Evolutionary conservation across 75 land plant species (phyloP), one percentile per base, ranked within the genome.

Genomic region (Pinus taeda): DNA sequence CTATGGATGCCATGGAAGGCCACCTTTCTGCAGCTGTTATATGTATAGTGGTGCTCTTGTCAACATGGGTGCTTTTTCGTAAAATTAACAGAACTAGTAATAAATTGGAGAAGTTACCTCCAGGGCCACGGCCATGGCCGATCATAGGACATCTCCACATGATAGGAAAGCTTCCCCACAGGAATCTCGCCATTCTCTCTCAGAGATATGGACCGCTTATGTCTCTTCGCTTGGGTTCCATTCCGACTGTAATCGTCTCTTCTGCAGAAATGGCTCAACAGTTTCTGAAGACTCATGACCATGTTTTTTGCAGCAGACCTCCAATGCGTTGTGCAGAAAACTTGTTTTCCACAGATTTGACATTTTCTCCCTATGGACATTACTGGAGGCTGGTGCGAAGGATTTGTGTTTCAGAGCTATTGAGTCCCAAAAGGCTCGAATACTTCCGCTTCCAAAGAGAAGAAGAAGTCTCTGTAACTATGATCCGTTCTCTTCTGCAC

Each of bases 361-460:
- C 37, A 1, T 84, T 58, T 74, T n/a, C 88, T 13, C 87, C 88
- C n/a, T 79, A 84, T 66, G 89, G 89, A 0, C 72, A 75, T 2
- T 57, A 81, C 74, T 88, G 84, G 89, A 57, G 81, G 30, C 72
- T 59, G 12, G 77, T 74, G 56, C 76, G 84, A 4, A 82, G 76
- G 73, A 69, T 88, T 12, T 85, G 81, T 49, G 26, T 56, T 13
- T 15, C 76, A 18, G 84, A 88, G 81, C 39, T 67, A 36, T 60
- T 88, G 13, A 76, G 70, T 59, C 56, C 73, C 39, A 85, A 80
- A 73, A 71, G 81, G 4, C 45, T 79, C 37, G 55, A 74, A 14
- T 20, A 66, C 36, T 59, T 69, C 76, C 12, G 45, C 36, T 6
- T 42, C 36, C 61, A 64, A 15, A 71, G 83, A 26, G 78, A 24